Conservation (phyloP, 2,329 filamentous ascomycete genomes). For the Dothistroma septosporum region DNA sequence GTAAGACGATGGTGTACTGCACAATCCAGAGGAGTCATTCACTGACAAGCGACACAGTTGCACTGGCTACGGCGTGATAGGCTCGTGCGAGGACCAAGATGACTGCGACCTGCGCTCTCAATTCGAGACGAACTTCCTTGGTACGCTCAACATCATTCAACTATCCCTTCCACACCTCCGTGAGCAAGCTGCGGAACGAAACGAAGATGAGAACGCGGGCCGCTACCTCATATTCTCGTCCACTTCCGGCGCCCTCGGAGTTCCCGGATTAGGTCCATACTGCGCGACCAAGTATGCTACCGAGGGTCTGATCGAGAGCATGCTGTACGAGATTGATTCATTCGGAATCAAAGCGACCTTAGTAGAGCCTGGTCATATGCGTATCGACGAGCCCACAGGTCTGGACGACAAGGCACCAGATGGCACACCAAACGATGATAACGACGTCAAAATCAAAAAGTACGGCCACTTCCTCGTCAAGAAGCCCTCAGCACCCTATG, state of each 20-base stretch:
- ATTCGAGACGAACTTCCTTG: slow-evolving; percentile 97
- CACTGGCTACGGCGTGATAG: slow-evolving; percentile 92
- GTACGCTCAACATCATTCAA: slow-evolving; percentile 89
- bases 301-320: slow-evolving; percentile 89
- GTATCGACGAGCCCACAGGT: slow-evolving; percentile 68
- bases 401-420: slow-evolving; percentile 30
- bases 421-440: slow-evolving; percentile 8
- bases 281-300: slow-evolving; percentile 97
- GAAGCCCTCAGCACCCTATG: slow-evolving; percentile 75
- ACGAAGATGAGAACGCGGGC: slow-evolving; percentile 46
- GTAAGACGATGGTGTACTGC: slow-evolving; percentile 6
- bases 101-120: slow-evolving; percentile 92
- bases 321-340: slow-evolving; percentile 89
- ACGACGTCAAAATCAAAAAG: slow-evolving; percentile 54
- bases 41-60: slow-evolving; percentile 46
- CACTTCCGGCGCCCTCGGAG: slow-evolving; percentile 85
- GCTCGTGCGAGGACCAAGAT: slow-evolving; percentile 93
- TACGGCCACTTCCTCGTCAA: slow-evolving; percentile 95
- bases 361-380: slow-evolving; percentile 83
- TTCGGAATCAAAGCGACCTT: slow-evolving; percentile 94
- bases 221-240: slow-evolving; percentile 94
- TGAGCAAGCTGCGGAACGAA: slow-evolving; percentile 50
- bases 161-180: slow-evolving; percentile 83
- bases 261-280: slow-evolving; percentile 88
- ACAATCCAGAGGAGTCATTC: neutral